phyloP scores from a whole-genome alignment of 2,329 filamentous ascomycete genomes.

The Apiospora hydei region DNA sequence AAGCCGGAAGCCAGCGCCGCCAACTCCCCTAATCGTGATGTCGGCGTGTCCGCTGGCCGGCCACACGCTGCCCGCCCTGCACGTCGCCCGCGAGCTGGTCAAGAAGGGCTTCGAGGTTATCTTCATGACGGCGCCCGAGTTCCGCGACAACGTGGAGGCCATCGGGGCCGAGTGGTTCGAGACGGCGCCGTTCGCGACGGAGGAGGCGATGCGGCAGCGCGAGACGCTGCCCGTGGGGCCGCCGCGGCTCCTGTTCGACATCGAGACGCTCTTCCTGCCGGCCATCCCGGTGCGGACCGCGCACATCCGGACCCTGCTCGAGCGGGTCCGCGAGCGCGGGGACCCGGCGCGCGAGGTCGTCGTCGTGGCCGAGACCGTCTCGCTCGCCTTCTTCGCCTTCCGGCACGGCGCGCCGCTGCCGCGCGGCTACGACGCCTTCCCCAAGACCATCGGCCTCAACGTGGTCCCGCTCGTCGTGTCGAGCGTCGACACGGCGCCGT shows the following conservation, averaged over 20 bases:
- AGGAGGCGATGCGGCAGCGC: neutral
- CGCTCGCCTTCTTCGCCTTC: slow-evolving; percentile 48
- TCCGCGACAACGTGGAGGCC: slow-evolving; percentile 40
- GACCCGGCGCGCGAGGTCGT: slow-evolving; percentile 49
- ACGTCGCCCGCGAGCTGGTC: slow-evolving; percentile 42
- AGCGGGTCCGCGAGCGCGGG: slow-evolving; percentile 38
- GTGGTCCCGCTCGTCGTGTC: slow-evolving; percentile 45
- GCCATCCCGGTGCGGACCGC: slow-evolving; percentile 43
- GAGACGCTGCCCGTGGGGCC: slow-evolving; percentile 30
- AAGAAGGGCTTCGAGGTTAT: slow-evolving; percentile 47
- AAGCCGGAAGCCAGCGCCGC: neutral
- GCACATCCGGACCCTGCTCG: slow-evolving; percentile 45
- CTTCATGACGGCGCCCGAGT: slow-evolving; percentile 43
- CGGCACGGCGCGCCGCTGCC: slow-evolving; percentile 47
- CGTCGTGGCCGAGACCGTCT: slow-evolving; percentile 50
- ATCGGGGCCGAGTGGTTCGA: slow-evolving; percentile 45
- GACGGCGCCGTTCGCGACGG: slow-evolving; percentile 20
- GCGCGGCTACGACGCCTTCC: slow-evolving; percentile 45
- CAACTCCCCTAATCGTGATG: slow-evolving; percentile 32
- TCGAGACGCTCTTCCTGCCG: slow-evolving; percentile 45
- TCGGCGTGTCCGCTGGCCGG: slow-evolving; percentile 33
- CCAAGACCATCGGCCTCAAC: slow-evolving; percentile 49
- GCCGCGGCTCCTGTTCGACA: slow-evolving; percentile 39
- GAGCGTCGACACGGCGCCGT: slow-evolving; percentile 49
- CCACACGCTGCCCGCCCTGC: slow-evolving; percentile 34